Conservation (phyloP, 345 rosid species). For the Erysimum cheiranthoides region DNA sequence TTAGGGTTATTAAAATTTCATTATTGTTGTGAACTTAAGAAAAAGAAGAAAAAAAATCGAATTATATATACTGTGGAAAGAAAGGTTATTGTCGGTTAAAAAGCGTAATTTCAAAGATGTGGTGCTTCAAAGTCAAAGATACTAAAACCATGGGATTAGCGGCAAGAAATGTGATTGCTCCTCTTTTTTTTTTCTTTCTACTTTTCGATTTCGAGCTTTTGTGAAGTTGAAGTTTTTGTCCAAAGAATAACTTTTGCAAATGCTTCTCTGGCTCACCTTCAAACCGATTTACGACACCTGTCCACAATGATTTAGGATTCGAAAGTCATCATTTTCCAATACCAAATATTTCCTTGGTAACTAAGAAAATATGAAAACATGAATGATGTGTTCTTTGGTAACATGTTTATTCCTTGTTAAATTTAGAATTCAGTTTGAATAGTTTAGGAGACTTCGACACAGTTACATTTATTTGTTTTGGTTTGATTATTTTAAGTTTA, state of each 20-base stretch:
- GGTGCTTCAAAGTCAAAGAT: slow-evolving; percentile 44
- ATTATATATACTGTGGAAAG: background rate
- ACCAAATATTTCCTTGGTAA: background rate
- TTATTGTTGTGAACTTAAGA: background rate
- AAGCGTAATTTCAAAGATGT: slow-evolving; percentile 26
- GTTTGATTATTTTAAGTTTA: background rate
- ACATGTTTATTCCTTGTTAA: background rate
- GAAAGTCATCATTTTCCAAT: background rate
- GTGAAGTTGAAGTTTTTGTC: slow-evolving; percentile 46
- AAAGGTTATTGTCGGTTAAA: slow-evolving; percentile 38
- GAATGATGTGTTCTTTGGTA: background rate
- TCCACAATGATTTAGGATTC: slow-evolving; percentile 1
- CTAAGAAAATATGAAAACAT: slow-evolving; percentile 15
- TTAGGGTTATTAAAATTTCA: background rate
- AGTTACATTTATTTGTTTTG: background rate
- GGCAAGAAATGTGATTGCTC: slow-evolving; percentile 35
- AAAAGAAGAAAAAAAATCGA: background rate
- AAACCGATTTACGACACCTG: background rate
- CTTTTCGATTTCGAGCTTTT: slow-evolving; percentile 42
- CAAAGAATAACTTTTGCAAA: slow-evolving; percentile 40
- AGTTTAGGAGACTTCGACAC: background rate
- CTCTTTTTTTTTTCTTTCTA: background rate
- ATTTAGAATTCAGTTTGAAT: background rate
- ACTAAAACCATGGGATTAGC: slow-evolving; percentile 37
- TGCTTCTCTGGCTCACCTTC: slow-evolving; percentile 21